phyloP scores from a whole-genome alignment of 2,329 filamentous ascomycete genomes.

The Penicillium sp. region DNA sequence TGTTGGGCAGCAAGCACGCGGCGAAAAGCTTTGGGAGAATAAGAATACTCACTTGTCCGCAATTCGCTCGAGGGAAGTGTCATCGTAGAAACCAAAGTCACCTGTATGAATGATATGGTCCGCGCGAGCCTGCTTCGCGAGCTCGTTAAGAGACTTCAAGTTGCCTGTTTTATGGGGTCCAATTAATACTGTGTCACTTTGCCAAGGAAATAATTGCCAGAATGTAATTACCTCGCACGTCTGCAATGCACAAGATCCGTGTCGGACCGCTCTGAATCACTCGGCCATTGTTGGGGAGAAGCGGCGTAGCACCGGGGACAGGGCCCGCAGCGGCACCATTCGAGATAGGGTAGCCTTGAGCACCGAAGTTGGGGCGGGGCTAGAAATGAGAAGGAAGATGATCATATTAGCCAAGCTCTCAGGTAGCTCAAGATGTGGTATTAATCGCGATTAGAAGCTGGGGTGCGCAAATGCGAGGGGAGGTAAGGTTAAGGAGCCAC shows the following conservation, averaged over 20 bases:
- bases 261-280: slow-evolving; percentile 48
- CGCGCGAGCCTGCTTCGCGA: slow-evolving; percentile 89
- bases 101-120: slow-evolving; percentile 98
- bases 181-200: slow-evolving; percentile 15
- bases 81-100: slow-evolving; percentile 98
- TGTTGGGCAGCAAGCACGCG: slow-evolving; percentile 11
- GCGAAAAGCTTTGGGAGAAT: not conserved
- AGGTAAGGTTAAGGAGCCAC: slow-evolving; percentile 23
- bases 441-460: slow-evolving; percentile 15
- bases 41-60: slow-evolving; percentile 78
- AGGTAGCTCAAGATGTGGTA: not conserved
- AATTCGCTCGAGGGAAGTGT: slow-evolving; percentile 91
- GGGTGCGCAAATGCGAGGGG: slow-evolving; percentile 16
- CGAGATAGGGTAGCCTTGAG: slow-evolving; percentile 44
- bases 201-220: not conserved
- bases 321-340: slow-evolving; percentile 45
- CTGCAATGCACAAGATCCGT: slow-evolving; percentile 49
- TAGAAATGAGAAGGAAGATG: slow-evolving; percentile 17
- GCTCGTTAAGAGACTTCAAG: slow-evolving; percentile 89
- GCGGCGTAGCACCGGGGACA: slow-evolving; percentile 46
- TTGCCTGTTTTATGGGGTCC: slow-evolving; percentile 64
- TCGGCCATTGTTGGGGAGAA: slow-evolving; percentile 50
- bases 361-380: slow-evolving; percentile 45
- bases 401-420: slow-evolving; percentile 19
- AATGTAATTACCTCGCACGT: slow-evolving; percentile 46